A percentile compares a stretch with the other conserved stretches of the same genome.
These are phyloP conservation scores for Calocybe cyanea DNA, from an alignment of 768 basidiomycete species.

Conservation along the genomic window DNA sequence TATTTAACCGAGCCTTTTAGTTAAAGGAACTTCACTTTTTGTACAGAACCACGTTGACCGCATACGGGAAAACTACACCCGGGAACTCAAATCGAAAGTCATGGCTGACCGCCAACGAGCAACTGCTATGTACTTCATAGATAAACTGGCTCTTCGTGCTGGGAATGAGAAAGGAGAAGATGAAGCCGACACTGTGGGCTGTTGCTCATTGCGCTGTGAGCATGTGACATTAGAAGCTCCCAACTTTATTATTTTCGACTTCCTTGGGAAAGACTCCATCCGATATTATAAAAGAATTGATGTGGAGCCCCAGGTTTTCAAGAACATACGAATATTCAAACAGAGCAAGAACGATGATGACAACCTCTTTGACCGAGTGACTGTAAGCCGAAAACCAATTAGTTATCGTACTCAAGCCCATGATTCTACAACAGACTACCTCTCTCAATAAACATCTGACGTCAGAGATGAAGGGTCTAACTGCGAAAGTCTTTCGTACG, in stretches of 20 bases:
- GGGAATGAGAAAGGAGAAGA: slow-evolving; percentile 99
- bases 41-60: slow-evolving; percentile 82
- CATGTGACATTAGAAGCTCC: slow-evolving; percentile 92
- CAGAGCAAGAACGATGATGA: slow-evolving; percentile 86
- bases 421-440: slow-evolving; percentile 51
- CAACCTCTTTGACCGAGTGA: slow-evolving; percentile 91
- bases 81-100: slow-evolving; percentile 82
- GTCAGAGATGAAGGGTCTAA: slow-evolving; percentile 94
- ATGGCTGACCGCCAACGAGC: slow-evolving; percentile 96
- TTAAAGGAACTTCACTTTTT: slow-evolving; percentile 4
- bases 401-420: too few relatives aligned
- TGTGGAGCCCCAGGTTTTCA: slow-evolving; percentile 92
- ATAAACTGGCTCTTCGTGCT: slow-evolving; percentile 93
- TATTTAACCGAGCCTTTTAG: background rate
- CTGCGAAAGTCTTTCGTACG: slow-evolving; percentile 99
- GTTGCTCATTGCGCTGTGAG: slow-evolving; percentile 95
- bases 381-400: slow-evolving; percentile 45
- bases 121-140: slow-evolving; percentile 99
- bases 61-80: slow-evolving; percentile 85
- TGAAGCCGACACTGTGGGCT: slow-evolving; percentile 98
- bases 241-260: slow-evolving; percentile 89
- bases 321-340: slow-evolving; percentile 97
- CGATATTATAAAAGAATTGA: slow-evolving; percentile 91
- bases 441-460: slow-evolving; percentile 89
- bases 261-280: slow-evolving; percentile 98